These are phyloP conservation scores for Phaffomyces opuntiae DNA, from an alignment of 805 yeast genomes.

Conservation along the genomic window DNA sequence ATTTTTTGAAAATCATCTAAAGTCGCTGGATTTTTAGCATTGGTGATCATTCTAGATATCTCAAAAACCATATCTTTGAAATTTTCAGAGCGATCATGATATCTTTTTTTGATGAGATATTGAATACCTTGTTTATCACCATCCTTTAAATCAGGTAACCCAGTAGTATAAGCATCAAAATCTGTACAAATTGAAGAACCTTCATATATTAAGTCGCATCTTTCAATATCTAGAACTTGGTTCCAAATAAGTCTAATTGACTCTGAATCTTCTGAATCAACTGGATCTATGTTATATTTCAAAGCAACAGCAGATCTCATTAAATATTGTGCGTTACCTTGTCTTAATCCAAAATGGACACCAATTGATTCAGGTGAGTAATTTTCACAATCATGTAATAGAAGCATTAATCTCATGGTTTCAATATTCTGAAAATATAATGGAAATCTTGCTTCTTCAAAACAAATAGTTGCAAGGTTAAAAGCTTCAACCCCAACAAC, in stretches of 20 bases:
- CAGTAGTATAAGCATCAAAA: slow-evolving; percentile 2
- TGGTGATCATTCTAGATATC: slow-evolving; percentile 5
- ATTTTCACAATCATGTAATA: slow-evolving; percentile 1
- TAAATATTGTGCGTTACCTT: slow-evolving; percentile 1
- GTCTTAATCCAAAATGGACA: slow-evolving; percentile 1
- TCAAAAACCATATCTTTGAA: slow-evolving; percentile 1
- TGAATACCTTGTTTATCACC: background rate
- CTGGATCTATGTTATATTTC: slow-evolving; percentile 6
- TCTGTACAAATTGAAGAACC: slow-evolving; percentile 4
- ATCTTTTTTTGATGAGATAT: background rate
- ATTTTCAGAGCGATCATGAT: slow-evolving; percentile 2
- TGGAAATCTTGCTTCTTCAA: slow-evolving; percentile 6
- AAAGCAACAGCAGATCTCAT: slow-evolving; percentile 1
- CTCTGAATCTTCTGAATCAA: background rate
- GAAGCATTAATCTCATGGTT: slow-evolving; percentile 3
- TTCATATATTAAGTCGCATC: slow-evolving; percentile 3
- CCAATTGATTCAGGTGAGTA: slow-evolving; percentile 2
- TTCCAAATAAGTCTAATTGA: slow-evolving; percentile 6
- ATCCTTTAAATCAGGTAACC: background rate
- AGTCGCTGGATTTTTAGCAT: slow-evolving; percentile 4
- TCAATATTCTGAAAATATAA: slow-evolving; percentile 4
- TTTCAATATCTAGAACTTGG: slow-evolving; percentile 5
- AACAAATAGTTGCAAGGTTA: slow-evolving; percentile 5
- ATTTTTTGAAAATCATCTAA: slow-evolving; percentile 1
- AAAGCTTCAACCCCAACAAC: slow-evolving; percentile 5